phyloP scores from a whole-genome alignment of 1,284 basidiomycete species.

The Malassezia caprae region DNA sequence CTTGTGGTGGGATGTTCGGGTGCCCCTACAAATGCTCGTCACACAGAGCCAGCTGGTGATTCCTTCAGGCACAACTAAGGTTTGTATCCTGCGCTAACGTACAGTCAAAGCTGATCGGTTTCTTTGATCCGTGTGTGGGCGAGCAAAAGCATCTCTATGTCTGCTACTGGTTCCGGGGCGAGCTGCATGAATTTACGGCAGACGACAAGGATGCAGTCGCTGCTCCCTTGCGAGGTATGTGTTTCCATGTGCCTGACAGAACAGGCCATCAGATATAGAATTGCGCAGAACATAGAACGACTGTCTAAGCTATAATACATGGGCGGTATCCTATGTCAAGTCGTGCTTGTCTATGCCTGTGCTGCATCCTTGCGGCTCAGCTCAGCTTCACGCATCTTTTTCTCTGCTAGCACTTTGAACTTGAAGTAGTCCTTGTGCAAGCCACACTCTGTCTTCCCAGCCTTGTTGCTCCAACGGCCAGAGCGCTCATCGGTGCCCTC shows the following conservation, averaged over 20 bases:
- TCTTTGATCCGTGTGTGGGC: constrained; percentile 64
- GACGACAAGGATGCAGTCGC: constrained; percentile 63
- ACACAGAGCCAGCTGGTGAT: constrained; percentile 68
- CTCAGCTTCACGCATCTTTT: constrained; percentile 39
- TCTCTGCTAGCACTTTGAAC: constrained; percentile 40
- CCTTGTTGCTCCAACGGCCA: constrained; percentile 79
- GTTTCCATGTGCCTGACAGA: neutral
- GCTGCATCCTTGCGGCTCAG: constrained; percentile 32
- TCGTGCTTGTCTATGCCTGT: neutral
- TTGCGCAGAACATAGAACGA: neutral
- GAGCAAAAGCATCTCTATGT: constrained; percentile 61
- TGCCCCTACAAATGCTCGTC: constrained; percentile 72
- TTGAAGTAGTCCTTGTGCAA: constrained; percentile 56
- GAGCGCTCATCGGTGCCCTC: constrained; percentile 65
- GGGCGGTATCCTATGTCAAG: neutral
- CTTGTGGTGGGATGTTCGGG: constrained; percentile 63
- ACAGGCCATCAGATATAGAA: neutral
- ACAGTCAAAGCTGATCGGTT: constrained; percentile 62
- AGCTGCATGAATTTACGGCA: constrained; percentile 64
- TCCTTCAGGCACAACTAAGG: constrained; percentile 59
- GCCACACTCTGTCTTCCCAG: constrained; percentile 86
- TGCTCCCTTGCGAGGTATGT: constrained; percentile 56
- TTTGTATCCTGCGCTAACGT: constrained; percentile 20
- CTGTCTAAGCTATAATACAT: neutral
- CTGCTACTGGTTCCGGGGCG: constrained; percentile 64